Evolutionary conservation across 768 basidiomycete genomes (phyloP).

Genomic region (Suillus bovinus): DNA sequence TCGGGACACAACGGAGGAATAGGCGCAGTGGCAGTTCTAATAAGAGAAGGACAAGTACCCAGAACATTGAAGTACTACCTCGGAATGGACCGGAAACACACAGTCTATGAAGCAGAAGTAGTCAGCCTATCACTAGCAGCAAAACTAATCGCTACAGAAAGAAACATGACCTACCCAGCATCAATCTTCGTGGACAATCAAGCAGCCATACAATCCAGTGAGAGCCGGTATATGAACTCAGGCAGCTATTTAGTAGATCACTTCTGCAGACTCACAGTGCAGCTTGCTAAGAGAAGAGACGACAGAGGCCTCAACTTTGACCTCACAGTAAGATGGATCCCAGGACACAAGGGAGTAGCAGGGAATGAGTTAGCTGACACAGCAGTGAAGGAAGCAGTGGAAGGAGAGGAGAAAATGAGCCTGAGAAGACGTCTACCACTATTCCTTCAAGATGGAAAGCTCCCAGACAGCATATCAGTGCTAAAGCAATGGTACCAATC

Average conservation of each 20-base stretch:
- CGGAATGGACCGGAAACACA: conserved; percentile 6
- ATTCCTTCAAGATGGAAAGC: neutral
- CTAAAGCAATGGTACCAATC: neutral
- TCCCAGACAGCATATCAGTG: neutral
- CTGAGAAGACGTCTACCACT: neutral
- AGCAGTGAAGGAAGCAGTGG: conserved; percentile 22
- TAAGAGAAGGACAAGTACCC: no score
- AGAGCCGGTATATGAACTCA: neutral
- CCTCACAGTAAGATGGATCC: conserved; percentile 7
- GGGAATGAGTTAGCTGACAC: conserved; percentile 24
- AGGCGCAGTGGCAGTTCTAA: no score
- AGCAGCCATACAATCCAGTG: conserved; percentile 9
- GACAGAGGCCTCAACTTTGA: neutral
- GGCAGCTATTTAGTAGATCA: conserved; percentile 14
- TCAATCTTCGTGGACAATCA: conserved; percentile 14
- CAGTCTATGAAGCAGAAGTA: conserved; percentile 20
- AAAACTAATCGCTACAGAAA: neutral
- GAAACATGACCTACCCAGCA: neutral
- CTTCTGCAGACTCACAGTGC: neutral
- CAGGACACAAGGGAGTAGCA: conserved; percentile 12
- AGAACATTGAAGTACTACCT: conserved; percentile 5
- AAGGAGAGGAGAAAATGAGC: neutral
- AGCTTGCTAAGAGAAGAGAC: neutral
- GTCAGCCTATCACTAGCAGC: conserved; percentile 15
- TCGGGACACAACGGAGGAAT: no score